These are phyloP conservation scores for Plasmodium adleri DNA, from an alignment of 169 alveolate genomes.

Conservation along the genomic window DNA sequence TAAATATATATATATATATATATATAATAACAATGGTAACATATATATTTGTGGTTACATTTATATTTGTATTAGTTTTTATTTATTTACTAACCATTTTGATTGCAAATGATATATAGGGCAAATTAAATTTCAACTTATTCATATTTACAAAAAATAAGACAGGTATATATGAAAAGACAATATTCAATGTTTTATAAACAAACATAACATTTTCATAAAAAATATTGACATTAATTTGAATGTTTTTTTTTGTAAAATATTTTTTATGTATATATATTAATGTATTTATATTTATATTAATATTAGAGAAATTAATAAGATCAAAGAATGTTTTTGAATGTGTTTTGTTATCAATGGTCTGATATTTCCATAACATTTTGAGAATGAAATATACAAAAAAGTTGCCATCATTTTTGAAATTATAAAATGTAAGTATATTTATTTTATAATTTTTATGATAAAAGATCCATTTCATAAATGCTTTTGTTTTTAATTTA, in stretches of 20 bases:
- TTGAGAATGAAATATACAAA: slow-evolving; percentile 19
- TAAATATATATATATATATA: too few species aligned
- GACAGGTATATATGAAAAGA: slow-evolving; percentile 30
- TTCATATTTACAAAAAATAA: slow-evolving; percentile 26
- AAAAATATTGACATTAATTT: slow-evolving; percentile 8
- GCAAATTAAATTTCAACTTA: slow-evolving; percentile 22
- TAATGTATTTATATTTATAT: slow-evolving; percentile 29
- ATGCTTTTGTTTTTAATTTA: slow-evolving; percentile 6
- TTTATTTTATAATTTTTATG: slow-evolving; percentile 4
- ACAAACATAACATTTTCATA: slow-evolving; percentile 34
- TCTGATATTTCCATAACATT: slow-evolving; percentile 1
- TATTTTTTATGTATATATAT: slow-evolving; percentile 53
- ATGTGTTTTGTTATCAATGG: not conserved
- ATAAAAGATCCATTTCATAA: slow-evolving; percentile 13
- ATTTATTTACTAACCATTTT: slow-evolving; percentile 28
- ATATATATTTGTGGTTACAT: too few species aligned
- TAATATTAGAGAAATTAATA: slow-evolving; percentile 29
- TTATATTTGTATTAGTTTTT: not conserved
- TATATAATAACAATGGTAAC: too few species aligned
- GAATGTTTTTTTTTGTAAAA: slow-evolving; percentile 8
- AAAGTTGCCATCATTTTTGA: slow-evolving; percentile 21
- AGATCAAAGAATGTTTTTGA: slow-evolving; percentile 31
- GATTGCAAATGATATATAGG: slow-evolving; percentile 34
- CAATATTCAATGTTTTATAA: slow-evolving; percentile 22
- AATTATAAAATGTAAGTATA: slow-evolving; percentile 29